Evolutionary conservation across 2,329 filamentous ascomycete species (phyloP).

Genomic region (Sporothrix euskadiensis): DNA sequence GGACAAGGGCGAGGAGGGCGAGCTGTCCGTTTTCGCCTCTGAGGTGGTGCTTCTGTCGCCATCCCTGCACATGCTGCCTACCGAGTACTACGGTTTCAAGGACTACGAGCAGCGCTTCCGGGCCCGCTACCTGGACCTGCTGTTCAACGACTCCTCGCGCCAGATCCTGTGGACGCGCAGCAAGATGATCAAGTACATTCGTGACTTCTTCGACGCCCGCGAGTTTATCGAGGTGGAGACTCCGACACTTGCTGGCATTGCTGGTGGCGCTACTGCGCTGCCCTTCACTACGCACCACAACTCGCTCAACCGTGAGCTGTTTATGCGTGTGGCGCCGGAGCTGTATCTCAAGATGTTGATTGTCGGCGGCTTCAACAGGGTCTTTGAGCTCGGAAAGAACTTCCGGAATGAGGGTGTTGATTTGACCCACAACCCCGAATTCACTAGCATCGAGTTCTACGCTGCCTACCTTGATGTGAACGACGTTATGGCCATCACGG

Average conservation of each 20-base stretch:
- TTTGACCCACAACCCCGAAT: constrained; percentile 96
- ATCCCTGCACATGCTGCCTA: constrained; percentile 86
- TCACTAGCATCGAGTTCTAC: constrained; percentile 98
- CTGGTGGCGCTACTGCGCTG: constrained; percentile 91
- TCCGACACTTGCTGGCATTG: constrained; percentile 95
- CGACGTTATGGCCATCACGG: constrained; percentile 86
- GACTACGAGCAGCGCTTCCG: constrained; percentile 92
- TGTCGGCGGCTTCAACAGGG: constrained; percentile 88
- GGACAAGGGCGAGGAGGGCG: constrained; percentile 73
- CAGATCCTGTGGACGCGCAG: constrained; percentile 82
- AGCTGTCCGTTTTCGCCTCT: constrained; percentile 89
- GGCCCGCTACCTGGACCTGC: constrained; percentile 90
- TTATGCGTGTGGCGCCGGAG: constrained; percentile 92
- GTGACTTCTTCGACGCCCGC: constrained; percentile 80
- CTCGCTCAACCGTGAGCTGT: constrained; percentile 91
- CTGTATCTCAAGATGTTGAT: constrained; percentile 95
- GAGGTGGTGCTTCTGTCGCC: constrained; percentile 85
- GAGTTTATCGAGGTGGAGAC: constrained; percentile 96
- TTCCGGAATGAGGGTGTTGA: constrained; percentile 94
- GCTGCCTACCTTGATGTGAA: constrained; percentile 90
- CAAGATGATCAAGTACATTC: constrained; percentile 86
- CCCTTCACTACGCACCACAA: constrained; percentile 97
- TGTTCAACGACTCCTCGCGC: constrained; percentile 89
- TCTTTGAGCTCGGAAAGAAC: constrained; percentile 93
- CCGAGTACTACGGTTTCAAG: constrained; percentile 92